These are phyloP conservation scores for Soucietia sequanensis DNA, from an alignment of 805 yeast genomes.

Conservation along the genomic window DNA sequence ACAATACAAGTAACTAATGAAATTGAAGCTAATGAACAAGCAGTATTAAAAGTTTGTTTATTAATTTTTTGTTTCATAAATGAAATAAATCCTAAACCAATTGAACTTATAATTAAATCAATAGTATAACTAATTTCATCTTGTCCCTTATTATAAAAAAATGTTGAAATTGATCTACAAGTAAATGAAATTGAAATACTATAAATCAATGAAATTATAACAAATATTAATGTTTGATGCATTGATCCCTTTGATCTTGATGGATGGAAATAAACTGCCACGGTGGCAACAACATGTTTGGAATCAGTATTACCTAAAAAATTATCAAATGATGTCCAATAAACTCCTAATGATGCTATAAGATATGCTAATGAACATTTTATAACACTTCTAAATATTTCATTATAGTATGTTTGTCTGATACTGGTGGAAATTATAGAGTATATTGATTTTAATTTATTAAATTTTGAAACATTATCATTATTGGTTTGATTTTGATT, in stretches of 20 bases:
- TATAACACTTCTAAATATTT: conserved; percentile 34
- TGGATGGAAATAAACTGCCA: conserved; percentile 83
- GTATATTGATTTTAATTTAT: too few species aligned
- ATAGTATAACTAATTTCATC: conserved; percentile 50
- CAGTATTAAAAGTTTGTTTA: conserved; percentile 73
- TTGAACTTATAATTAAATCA: conserved; percentile 52
- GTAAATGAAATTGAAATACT: conserved; percentile 51
- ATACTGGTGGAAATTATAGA: background rate
- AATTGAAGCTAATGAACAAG: conserved; percentile 75
- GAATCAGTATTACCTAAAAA: conserved; percentile 66
- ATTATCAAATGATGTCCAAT: conserved; percentile 47
- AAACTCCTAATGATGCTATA: conserved; percentile 72
- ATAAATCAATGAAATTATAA: conserved; percentile 50
- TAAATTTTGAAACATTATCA: too few species aligned
- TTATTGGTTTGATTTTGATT: too few species aligned
- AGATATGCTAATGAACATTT: conserved; percentile 77
- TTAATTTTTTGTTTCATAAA: conserved; percentile 66
- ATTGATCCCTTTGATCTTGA: conserved; percentile 76
- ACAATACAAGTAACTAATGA: conserved; percentile 68
- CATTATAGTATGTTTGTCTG: conserved; percentile 10
- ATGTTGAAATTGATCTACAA: conserved; percentile 52
- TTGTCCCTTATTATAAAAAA: conserved; percentile 42
- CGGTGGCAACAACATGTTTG: conserved; percentile 80
- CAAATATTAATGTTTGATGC: conserved; percentile 71
- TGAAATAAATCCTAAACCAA: conserved; percentile 65